Base-by-base conservation (phyloP, 1,284 basidiomycete species). In the Boletus smithii region DNA sequence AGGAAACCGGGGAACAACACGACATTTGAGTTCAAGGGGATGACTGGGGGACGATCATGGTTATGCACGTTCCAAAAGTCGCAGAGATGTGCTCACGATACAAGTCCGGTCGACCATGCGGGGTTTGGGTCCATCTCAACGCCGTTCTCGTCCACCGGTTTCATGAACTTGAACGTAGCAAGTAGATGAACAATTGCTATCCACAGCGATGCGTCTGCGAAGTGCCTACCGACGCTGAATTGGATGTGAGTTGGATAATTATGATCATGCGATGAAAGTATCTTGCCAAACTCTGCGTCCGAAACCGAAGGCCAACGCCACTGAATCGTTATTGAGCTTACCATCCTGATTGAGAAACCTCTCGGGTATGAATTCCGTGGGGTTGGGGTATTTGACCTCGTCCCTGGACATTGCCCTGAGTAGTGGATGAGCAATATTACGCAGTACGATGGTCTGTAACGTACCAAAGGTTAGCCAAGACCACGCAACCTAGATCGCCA, bases 161-260 rank as follows among this genome's bases (percentile, higher is more conserved):
- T 68, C 65, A 48, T 51, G 29, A 68, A 64, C 26, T 56, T 64
- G 42, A 68, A 68, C n/a, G 43, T 31, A 33, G 59, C 38, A 34
- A 68, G 66, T 20, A 64, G 50, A 44, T 67, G 65, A 8, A 53
- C 66, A 4, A 64, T 51, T 14, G 63, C 63, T 45, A 66, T 56
- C 62, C 62, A 64, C 18, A 68, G 14, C 34, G 62, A 67, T 10
- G 66, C 59, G 8, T 68, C 59, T 11, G 62, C 62, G 18, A 64
- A 67, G 49, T 64, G 45, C 36, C 49, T 58, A 13, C 66, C 65
- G 18, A 53, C 57, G 18, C 62, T 64, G 18, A 14, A 16, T 35
- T 30, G 35, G 34, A 42, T 11, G 5, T 56, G 4, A 58, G 49
- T 17, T n/a, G 22, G 17, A 10, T 18, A 7, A 4, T 22, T 8